Percentiles rank a stretch among this genome's conserved stretches.
phyloP scores from a whole-genome alignment of 2,329 filamentous ascomycete species.

The Zasmidium angulare region DNA sequence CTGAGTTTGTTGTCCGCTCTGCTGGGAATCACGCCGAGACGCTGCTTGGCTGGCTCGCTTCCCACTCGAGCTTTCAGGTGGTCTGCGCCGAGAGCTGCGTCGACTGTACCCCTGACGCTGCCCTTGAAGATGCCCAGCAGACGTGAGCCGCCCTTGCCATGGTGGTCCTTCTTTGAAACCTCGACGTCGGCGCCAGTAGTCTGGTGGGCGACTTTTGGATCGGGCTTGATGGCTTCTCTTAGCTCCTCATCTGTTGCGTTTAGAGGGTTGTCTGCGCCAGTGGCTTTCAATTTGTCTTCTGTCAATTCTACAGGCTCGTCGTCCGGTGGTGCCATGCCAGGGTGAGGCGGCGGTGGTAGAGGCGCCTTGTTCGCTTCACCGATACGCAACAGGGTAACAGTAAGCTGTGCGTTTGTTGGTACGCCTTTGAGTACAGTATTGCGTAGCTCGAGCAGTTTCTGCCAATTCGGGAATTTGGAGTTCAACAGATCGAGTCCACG shows the following conservation, averaged over 20 bases:
- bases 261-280: slow-evolving; percentile 56
- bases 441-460: slow-evolving; percentile 69
- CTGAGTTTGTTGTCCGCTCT: slow-evolving; percentile 44
- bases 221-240: slow-evolving; percentile 56
- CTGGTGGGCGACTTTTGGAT: slow-evolving; percentile 47
- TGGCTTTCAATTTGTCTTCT: slow-evolving; percentile 51
- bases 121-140: slow-evolving; percentile 68
- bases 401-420: slow-evolving; percentile 82
- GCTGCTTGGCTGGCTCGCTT: slow-evolving; percentile 64
- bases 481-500: slow-evolving; percentile 61
- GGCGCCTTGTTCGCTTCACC: slow-evolving; percentile 80
- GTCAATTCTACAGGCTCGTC: slow-evolving; percentile 52
- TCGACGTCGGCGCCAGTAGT: slow-evolving; percentile 56
- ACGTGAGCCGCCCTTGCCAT: slow-evolving; percentile 49
- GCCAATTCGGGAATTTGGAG: slow-evolving; percentile 66
- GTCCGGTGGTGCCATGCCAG: slow-evolving; percentile 44
- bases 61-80: slow-evolving; percentile 65
- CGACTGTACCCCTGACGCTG: slow-evolving; percentile 69
- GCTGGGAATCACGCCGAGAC: slow-evolving; percentile 66
- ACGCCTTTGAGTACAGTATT: slow-evolving; percentile 78
- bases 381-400: slow-evolving; percentile 75
- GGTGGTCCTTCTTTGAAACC: slow-evolving; percentile 47
- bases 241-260: slow-evolving; percentile 67
- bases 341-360: slow-evolving; percentile 60
- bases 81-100: slow-evolving; percentile 70